Conservation (phyloP, 352 stramenopile genomes). For the Thalassiosira livingstoniorum region DNA sequence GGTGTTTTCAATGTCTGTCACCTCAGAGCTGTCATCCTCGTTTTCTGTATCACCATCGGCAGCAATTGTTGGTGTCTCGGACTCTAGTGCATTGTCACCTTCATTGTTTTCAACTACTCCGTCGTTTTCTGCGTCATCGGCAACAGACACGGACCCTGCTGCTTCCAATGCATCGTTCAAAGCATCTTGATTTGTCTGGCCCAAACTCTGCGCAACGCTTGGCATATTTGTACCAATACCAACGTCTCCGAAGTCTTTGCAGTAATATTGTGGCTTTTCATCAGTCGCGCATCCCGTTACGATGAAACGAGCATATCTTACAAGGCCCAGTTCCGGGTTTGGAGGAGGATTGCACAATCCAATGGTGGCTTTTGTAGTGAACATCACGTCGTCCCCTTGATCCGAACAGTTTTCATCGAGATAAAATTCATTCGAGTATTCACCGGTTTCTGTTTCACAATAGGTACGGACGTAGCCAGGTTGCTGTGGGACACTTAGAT, state of each 20-base stretch:
- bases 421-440: conserved; percentile 17
- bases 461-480: not conserved
- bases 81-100: too few relatives aligned
- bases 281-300: not conserved
- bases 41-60: too few relatives aligned
- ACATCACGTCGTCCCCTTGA: not conserved
- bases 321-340: not conserved
- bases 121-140: too few relatives aligned
- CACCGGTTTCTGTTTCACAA: conserved; percentile 1
- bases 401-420: not conserved
- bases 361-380: not conserved
- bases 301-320: not conserved
- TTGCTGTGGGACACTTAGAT: not conserved
- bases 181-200: too few relatives aligned
- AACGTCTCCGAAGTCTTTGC: conserved; percentile 11
- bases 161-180: too few relatives aligned
- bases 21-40: too few relatives aligned
- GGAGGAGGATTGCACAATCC: not conserved
- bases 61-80: too few relatives aligned
- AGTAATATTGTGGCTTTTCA: conserved; percentile 14
- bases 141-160: too few relatives aligned
- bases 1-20: too few relatives aligned
- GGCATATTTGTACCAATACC: too few relatives aligned
- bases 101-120: too few relatives aligned
- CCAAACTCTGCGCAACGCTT: too few relatives aligned